These are phyloP conservation scores for Pseudogymnoascus sp. DNA, from an alignment of 2,329 filamentous ascomycete species.

Conservation along the genomic window DNA sequence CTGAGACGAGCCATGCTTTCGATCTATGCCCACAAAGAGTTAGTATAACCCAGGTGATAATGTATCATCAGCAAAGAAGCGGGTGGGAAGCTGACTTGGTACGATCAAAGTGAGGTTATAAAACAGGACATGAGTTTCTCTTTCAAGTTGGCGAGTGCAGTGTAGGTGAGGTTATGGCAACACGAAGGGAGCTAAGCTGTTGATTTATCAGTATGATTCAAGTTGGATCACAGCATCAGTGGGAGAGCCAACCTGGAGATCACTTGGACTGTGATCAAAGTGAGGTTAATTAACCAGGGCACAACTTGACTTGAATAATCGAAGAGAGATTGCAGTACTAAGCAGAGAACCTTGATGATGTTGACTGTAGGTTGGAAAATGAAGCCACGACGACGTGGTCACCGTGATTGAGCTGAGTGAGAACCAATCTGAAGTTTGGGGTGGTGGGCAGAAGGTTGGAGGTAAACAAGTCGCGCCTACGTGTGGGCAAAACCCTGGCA, in stretches of 20 bases:
- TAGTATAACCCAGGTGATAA: not conserved
- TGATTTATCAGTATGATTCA: not conserved
- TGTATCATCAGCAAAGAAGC: no score
- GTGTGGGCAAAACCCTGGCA: not conserved
- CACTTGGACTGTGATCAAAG: not conserved
- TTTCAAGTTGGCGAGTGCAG: not conserved
- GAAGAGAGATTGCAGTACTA: not conserved
- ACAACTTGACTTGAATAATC: not conserved
- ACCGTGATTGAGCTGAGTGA: not conserved
- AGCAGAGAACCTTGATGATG: not conserved
- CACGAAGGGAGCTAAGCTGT: not conserved
- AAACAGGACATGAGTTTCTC: not conserved
- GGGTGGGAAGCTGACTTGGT: not conserved
- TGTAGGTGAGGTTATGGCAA: not conserved
- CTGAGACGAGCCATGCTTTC: not conserved
- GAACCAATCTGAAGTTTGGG: not conserved
- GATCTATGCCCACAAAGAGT: not conserved
- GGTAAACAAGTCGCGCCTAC: not conserved
- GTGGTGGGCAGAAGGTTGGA: not conserved
- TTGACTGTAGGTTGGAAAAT: not conserved
- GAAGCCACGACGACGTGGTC: not conserved
- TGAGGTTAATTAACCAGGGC: not conserved
- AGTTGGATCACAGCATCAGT: not conserved
- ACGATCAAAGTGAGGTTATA: not conserved
- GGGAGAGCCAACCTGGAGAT: not conserved